A percentile compares a stretch with the other conserved stretches of the same genome.
Conservation (phyloP, 1,139 yeast species). For the Kodamaea fungicola region DNA sequence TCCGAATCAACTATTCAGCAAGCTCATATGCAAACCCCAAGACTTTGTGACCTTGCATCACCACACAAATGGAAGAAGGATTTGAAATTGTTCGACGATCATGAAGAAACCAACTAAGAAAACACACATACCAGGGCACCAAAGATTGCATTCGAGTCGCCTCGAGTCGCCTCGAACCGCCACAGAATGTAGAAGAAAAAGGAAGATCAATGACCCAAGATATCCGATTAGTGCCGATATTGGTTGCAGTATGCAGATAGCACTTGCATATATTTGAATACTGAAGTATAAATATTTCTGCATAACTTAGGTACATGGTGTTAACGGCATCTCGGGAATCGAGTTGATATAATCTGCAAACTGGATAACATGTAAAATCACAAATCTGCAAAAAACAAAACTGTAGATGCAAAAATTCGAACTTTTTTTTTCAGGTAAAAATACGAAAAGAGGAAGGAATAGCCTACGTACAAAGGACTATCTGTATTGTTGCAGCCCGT, state of each 20-base stretch:
- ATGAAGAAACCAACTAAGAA: too few species aligned
- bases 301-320: background rate
- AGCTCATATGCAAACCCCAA: too few species aligned
- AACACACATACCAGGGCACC: too few species aligned
- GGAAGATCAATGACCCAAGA: too few species aligned
- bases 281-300: background rate
- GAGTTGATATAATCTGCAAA: background rate
- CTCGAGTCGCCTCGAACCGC: too few species aligned
- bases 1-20: too few species aligned
- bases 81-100: too few species aligned
- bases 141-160: too few species aligned
- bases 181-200: too few species aligned
- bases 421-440: background rate
- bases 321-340: background rate
- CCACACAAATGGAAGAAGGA: too few species aligned
- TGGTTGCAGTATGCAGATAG: slow-evolving; percentile 1
- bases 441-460: background rate
- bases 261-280: slow-evolving; percentile 1
- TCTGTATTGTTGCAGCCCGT: background rate
- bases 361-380: background rate
- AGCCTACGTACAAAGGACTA: background rate
- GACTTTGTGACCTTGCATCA: too few species aligned
- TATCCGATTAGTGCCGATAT: background rate
- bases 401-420: background rate
- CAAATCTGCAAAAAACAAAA: background rate